A percentile compares a stretch with the other conserved stretches of the same genome.
Evolutionary conservation across 2,329 filamentous ascomycete genomes (phyloP).

Genomic region (Cercospora zeina): DNA sequence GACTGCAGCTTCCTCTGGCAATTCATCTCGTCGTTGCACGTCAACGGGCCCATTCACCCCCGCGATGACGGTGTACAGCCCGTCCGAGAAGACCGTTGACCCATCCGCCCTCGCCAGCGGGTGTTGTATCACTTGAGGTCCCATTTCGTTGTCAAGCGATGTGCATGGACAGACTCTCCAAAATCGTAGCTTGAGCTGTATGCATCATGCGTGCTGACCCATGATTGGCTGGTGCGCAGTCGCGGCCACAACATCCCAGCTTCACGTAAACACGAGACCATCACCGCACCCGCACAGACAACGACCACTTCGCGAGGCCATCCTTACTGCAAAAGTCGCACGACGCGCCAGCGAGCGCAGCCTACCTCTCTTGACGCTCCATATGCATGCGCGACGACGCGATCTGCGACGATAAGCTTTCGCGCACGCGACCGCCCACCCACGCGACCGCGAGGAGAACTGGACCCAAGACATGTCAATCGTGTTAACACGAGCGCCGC

Average conservation of each 20-base stretch:
- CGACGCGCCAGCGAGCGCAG: slow-evolving; percentile 15
- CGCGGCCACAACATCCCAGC: slow-evolving; percentile 9
- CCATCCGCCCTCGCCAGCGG: slow-evolving; percentile 71
- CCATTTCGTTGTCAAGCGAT: slow-evolving; percentile 20
- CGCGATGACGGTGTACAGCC: slow-evolving; percentile 77
- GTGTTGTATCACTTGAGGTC: slow-evolving; percentile 36
- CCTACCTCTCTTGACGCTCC: not conserved
- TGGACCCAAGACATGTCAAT: slow-evolving; percentile 40
- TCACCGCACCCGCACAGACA: slow-evolving; percentile 4
- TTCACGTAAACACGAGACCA: slow-evolving; percentile 17
- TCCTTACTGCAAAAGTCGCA: slow-evolving; percentile 10
- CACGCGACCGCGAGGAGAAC: slow-evolving; percentile 1
- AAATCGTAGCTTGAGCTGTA: slow-evolving; percentile 11
- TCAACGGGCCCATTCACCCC: slow-evolving; percentile 93
- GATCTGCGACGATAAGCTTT: slow-evolving; percentile 18
- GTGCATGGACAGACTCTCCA: not conserved
- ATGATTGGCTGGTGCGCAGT: slow-evolving; percentile 9
- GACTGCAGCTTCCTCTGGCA: slow-evolving; percentile 84
- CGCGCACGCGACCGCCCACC: slow-evolving; percentile 21
- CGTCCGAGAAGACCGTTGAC: slow-evolving; percentile 72
- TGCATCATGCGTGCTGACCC: not conserved
- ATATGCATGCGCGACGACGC: slow-evolving; percentile 20
- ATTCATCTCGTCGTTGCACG: slow-evolving; percentile 81
- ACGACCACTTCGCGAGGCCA: slow-evolving; percentile 13
- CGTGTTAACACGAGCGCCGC: slow-evolving; percentile 45